A percentile compares a stretch with the other conserved stretches of the same genome.
phyloP scores from a whole-genome alignment of 768 basidiomycete species.

The Rhizopogon vesiculosus region DNA sequence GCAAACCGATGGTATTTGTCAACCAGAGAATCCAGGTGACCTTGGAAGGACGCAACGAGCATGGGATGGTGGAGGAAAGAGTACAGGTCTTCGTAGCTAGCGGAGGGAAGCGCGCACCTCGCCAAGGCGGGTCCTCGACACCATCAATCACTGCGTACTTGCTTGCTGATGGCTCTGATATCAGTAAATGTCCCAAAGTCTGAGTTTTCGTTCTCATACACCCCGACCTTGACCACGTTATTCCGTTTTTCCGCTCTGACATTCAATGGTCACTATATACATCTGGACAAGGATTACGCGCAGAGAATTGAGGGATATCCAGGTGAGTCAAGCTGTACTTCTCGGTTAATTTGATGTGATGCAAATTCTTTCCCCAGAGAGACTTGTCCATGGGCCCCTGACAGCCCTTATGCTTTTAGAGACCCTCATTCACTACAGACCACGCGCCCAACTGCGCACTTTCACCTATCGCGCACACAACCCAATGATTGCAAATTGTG shows the following conservation, averaged over 20 bases:
- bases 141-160: not conserved
- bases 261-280: conserved; percentile 83
- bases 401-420: conserved; percentile 80
- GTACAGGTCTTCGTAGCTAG: conserved; percentile 53
- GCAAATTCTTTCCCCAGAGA: conserved; percentile 38
- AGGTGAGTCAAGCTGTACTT: conserved; percentile 32
- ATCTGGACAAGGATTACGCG: conserved; percentile 74
- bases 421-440: conserved; percentile 44
- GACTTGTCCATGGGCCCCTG: conserved; percentile 82
- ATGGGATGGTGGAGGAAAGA: conserved; percentile 58
- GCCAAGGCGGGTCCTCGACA: conserved; percentile 35
- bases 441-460: conserved; percentile 37
- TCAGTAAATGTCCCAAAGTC: conserved; percentile 49
- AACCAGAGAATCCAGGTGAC: conserved; percentile 56
- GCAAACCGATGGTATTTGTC: conserved; percentile 71
- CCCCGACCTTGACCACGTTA: conserved; percentile 63
- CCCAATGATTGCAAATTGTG: conserved; percentile 51
- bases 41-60: conserved; percentile 35
- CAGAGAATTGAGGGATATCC: conserved; percentile 66
- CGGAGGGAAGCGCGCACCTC: conserved; percentile 26
- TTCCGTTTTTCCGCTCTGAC: conserved; percentile 87
- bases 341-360: not conserved
- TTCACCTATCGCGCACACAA: conserved; percentile 74
- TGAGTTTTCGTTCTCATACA: conserved; percentile 63
- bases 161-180: not conserved